Evolutionary conservation across 164 flowering plant genomes (phyloP).

Genomic region (Echeveria elegans): DNA sequence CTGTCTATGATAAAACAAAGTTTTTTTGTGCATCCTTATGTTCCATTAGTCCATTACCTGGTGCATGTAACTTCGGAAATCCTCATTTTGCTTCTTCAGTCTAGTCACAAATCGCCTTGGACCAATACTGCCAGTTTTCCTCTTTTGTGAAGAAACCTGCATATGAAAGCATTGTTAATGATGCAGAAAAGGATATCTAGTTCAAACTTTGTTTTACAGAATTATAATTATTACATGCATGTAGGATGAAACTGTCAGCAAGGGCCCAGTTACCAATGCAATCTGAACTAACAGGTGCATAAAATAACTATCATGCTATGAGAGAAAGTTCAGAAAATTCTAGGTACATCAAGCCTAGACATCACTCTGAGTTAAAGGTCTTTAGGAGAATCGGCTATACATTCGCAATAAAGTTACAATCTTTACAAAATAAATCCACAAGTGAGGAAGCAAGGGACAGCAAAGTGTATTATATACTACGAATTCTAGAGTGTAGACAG

Average conservation of each 20-base stretch:
- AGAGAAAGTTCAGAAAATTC: neutral
- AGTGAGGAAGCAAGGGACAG: neutral
- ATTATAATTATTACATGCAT: too few relatives aligned
- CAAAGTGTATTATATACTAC: neutral
- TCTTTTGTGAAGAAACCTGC: slow-evolving; percentile 95
- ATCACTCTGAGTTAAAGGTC: neutral
- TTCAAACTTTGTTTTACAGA: neutral
- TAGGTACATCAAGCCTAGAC: neutral
- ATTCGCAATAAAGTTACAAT: neutral
- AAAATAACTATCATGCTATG: too few relatives aligned
- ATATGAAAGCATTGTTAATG: neutral
- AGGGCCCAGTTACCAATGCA: neutral
- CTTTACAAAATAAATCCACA: neutral
- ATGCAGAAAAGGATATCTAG: too few relatives aligned
- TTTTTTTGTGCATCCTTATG: neutral
- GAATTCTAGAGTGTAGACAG: neutral
- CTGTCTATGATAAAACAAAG: neutral
- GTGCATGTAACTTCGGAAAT: slow-evolving; percentile 97
- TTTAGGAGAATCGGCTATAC: neutral
- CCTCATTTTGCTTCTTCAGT: slow-evolving; percentile 91
- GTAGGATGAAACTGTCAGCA: too few relatives aligned
- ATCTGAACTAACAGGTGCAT: neutral
- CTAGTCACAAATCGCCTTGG: slow-evolving; percentile 95
- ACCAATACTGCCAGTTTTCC: slow-evolving; percentile 95
- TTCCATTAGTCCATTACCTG: slow-evolving; percentile 67